phyloP scores from a whole-genome alignment of 257 asterid genomes.

The Solanum arcanum region DNA sequence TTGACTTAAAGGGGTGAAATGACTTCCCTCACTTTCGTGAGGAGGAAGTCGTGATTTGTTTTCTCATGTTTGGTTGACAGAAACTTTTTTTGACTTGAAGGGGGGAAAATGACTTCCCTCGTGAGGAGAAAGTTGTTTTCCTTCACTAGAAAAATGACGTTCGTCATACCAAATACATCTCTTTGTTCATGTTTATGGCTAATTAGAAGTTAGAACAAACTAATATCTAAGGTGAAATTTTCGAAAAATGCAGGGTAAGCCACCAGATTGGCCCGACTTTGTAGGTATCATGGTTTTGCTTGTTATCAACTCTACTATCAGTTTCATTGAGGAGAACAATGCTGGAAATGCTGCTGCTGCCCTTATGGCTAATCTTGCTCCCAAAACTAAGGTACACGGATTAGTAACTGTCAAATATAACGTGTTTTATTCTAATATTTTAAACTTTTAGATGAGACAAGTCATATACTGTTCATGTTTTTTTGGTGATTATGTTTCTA shows the following conservation, averaged over 20 bases:
- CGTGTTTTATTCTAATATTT: background rate
- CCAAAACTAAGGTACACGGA: constrained; percentile 59
- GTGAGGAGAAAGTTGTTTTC: background rate
- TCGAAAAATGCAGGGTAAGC: constrained; percentile 35
- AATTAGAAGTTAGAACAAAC: background rate
- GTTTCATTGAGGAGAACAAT: constrained; percentile 72
- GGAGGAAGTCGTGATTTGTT: no score
- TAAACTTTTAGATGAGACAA: background rate
- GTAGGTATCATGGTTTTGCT: constrained; percentile 52
- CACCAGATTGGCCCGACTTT: constrained; percentile 84
- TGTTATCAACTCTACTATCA: constrained; percentile 72
- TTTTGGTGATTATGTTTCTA: background rate
- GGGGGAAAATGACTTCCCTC: no score
- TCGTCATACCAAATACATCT: background rate
- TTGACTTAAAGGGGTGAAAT: background rate
- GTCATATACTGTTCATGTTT: background rate
- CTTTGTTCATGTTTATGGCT: background rate
- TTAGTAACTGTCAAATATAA: background rate
- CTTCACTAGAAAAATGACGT: background rate
- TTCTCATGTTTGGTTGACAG: no score
- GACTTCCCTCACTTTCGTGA: background rate
- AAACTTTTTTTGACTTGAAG: no score
- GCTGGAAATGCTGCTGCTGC: constrained; percentile 94
- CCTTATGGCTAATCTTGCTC: constrained; percentile 92
- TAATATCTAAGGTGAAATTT: background rate